A percentile compares a stretch with the other conserved stretches of the same genome.
These are phyloP conservation scores for Inga laurina DNA, from an alignment of 306 rosid species.

Conservation along the genomic window DNA sequence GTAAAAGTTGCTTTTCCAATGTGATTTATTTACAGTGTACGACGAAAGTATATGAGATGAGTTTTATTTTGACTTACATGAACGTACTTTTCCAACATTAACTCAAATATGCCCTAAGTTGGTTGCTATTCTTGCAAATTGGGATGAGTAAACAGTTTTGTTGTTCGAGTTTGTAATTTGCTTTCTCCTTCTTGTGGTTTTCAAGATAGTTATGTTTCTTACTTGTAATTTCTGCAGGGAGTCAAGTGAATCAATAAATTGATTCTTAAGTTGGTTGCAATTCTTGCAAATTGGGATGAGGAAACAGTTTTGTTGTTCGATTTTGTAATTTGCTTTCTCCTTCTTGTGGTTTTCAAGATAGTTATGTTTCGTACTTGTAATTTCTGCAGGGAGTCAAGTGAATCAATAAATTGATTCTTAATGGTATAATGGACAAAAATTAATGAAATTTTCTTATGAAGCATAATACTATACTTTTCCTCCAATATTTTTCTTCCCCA, in stretches of 20 bases:
- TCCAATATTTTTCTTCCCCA: not conserved
- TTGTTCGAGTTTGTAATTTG: conserved; percentile 17
- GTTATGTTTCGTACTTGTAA: conserved; percentile 27
- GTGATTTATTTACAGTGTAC: no score
- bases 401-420: conserved; percentile 12
- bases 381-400: conserved; percentile 12
- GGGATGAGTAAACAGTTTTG: not conserved
- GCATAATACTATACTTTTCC: not conserved
- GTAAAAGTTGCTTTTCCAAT: no score
- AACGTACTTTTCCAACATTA: no score
- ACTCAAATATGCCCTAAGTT: not conserved
- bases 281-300: not conserved
- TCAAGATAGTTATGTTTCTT: conserved; percentile 12
- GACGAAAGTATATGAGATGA: no score
- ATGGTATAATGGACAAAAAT: conserved; percentile 18
- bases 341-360: not conserved
- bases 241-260: not conserved
- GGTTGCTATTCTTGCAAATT: not conserved
- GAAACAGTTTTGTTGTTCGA: not conserved
- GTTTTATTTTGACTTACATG: no score
- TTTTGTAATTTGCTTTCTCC: conserved; percentile 17
- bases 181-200: conserved; percentile 3
- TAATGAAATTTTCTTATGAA: conserved; percentile 13
- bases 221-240: conserved; percentile 26
- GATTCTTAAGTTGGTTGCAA: not conserved